A percentile compares a stretch with the other conserved stretches of the same genome.
phyloP scores from a whole-genome alignment of 208 protist genomes.

The Acanthamoeba triangularis region DNA sequence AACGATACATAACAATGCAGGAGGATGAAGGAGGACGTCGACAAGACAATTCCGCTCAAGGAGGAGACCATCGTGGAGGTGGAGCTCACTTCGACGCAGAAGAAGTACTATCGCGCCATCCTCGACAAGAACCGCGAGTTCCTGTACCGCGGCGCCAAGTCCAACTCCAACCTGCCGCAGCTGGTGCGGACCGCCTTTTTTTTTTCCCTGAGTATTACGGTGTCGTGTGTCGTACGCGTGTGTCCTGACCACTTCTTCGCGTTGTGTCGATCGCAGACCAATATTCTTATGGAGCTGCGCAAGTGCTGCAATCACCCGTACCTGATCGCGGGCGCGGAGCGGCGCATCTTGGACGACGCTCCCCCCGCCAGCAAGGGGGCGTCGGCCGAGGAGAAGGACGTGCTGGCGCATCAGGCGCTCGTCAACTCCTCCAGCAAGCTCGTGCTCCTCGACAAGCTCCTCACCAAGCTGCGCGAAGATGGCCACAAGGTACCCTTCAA shows the following conservation, averaged over 20 bases:
- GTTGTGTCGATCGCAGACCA: constrained; percentile 77
- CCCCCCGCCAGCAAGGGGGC: background rate
- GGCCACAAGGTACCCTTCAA: constrained; percentile 87
- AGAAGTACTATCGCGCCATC: constrained; percentile 92
- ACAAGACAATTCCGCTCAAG: constrained; percentile 97
- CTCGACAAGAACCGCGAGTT: constrained; percentile 84
- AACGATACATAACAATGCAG: constrained; percentile 88
- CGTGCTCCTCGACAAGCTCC: constrained; percentile 95
- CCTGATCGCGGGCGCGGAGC: constrained; percentile 87
- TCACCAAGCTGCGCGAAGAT: constrained; percentile 90
- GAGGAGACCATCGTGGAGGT: constrained; percentile 94
- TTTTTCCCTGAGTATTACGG: background rate
- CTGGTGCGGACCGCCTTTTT: background rate
- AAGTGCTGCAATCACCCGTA: constrained; percentile 93
- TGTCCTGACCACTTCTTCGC: background rate
- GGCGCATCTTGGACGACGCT: constrained; percentile 26
- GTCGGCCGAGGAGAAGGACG: background rate
- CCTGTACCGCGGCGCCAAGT: constrained; percentile 50
- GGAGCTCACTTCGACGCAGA: constrained; percentile 92
- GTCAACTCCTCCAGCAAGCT: constrained; percentile 93
- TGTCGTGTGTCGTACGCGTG: background rate
- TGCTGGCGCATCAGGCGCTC: constrained; percentile 68
- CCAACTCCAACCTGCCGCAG: background rate
- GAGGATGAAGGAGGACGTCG: constrained; percentile 97
- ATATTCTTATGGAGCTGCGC: constrained; percentile 94